Conservation (phyloP, 768 basidiomycete species). For the Serendipita indica region DNA sequence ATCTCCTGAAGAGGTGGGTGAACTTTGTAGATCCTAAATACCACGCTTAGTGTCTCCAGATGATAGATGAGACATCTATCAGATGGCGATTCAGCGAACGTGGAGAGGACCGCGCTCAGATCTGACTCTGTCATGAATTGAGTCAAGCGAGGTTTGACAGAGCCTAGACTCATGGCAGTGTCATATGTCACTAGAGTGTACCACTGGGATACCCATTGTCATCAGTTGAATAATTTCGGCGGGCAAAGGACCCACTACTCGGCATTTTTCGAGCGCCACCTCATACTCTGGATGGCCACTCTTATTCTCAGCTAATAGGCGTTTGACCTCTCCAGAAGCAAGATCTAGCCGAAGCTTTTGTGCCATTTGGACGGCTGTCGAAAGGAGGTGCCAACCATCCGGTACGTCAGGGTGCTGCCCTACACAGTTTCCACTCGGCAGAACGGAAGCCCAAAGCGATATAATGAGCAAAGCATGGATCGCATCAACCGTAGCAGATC, state of each 20-base stretch:
- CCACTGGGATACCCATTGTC: background rate
- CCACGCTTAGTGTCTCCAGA: background rate
- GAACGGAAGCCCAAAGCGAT: background rate
- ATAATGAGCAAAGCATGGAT: background rate
- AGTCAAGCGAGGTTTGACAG: background rate
- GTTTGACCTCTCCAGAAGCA: background rate
- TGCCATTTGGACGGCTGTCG: background rate
- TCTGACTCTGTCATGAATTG: background rate
- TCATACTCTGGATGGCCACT: background rate
- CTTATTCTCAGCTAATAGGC: background rate
- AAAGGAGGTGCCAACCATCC: background rate
- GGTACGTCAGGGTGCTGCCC: background rate
- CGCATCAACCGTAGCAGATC: background rate
- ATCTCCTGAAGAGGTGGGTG: background rate
- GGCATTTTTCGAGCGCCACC: background rate
- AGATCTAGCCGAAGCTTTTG: background rate
- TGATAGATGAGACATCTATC: background rate
- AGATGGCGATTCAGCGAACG: background rate
- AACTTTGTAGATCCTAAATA: background rate
- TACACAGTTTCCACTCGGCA: background rate
- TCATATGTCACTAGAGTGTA: conserved; percentile 6
- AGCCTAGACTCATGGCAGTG: background rate
- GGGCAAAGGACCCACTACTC: background rate
- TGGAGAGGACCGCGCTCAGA: background rate
- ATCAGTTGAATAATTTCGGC: background rate